phyloP scores from a whole-genome alignment of 2,329 filamentous ascomycete species.

The Colletotrichum plurivorum region DNA sequence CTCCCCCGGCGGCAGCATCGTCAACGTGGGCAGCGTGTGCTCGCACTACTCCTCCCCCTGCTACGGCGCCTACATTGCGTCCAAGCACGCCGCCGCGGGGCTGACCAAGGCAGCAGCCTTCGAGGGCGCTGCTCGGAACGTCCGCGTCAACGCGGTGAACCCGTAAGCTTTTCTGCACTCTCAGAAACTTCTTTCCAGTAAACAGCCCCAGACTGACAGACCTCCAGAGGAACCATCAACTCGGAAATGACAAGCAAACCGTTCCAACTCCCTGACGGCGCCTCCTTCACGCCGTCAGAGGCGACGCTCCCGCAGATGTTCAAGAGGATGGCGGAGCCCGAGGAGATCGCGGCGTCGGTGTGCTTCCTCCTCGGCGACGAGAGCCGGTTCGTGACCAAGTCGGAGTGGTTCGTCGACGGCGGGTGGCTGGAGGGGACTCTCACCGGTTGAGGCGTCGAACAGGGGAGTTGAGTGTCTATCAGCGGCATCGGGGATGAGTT shows the following conservation, averaged over 20 bases:
- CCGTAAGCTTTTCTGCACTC: slow-evolving; percentile 30
- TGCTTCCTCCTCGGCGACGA: slow-evolving; percentile 50
- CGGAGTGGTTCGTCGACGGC: slow-evolving; percentile 47
- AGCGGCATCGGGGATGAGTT: neutral
- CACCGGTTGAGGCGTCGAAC: neutral
- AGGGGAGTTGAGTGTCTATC: too few relatives aligned
- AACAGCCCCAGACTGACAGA: neutral
- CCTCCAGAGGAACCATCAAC: slow-evolving; percentile 45
- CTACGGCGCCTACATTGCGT: slow-evolving; percentile 49
- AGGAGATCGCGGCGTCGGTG: slow-evolving; percentile 48
- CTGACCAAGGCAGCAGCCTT: slow-evolving; percentile 55
- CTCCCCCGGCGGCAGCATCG: slow-evolving; percentile 57
- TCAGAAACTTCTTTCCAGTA: neutral
- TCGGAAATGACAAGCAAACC: slow-evolving; percentile 47
- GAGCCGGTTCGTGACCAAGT: slow-evolving; percentile 48
- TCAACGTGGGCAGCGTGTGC: slow-evolving; percentile 57
- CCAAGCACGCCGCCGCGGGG: slow-evolving; percentile 57
- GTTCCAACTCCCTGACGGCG: slow-evolving; percentile 44
- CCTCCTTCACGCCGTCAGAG: slow-evolving; percentile 5
- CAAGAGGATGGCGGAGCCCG: slow-evolving; percentile 45
- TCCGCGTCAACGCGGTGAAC: slow-evolving; percentile 43
- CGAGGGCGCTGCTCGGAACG: slow-evolving; percentile 50
- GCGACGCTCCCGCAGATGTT: slow-evolving; percentile 46
- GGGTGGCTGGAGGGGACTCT: slow-evolving; percentile 60
- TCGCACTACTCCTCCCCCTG: slow-evolving; percentile 45